A percentile compares a stretch with the other conserved stretches of the same genome.
Conservation (phyloP, 1,284 basidiomycete species). For the Leucoagaricus sp. region DNA sequence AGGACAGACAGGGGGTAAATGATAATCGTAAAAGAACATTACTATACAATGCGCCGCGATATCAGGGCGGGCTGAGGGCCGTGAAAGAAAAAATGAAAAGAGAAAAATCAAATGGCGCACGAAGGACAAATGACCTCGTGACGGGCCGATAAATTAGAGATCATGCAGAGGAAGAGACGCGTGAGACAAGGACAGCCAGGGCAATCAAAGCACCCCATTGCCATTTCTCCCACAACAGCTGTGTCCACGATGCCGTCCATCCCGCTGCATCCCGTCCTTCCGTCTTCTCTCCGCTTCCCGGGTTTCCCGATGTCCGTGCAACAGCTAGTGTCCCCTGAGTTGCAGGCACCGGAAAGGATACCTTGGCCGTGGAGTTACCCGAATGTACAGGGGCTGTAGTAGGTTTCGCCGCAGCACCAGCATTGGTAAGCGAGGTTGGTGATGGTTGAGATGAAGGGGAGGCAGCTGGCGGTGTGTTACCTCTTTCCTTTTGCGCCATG, state of each 20-base stretch:
- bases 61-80: too few relatives aligned
- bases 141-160: conserved; percentile 6
- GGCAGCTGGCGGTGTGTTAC: conserved; percentile 39
- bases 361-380: too few relatives aligned
- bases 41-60: too few relatives aligned
- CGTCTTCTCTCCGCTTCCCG: not conserved
- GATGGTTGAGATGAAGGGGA: conserved; percentile 21
- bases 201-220: conserved; percentile 78
- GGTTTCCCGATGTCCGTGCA: conserved; percentile 8
- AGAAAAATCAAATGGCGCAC: not conserved
- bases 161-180: conserved; percentile 47
- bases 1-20: too few relatives aligned
- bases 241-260: conserved; percentile 58
- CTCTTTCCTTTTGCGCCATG: conserved; percentile 80
- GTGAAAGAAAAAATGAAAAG: not conserved
- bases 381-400: not conserved
- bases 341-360: not conserved
- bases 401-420: conserved; percentile 2
- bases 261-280: conserved; percentile 23
- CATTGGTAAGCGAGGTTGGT: conserved; percentile 8
- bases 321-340: not conserved
- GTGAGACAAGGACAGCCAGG: conserved; percentile 73
- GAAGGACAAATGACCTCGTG: not conserved
- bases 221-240: conserved; percentile 81
- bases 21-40: not conserved